Evolutionary conservation across 805 yeast genomes (phyloP).

Genomic region (Cyberlindnera amylophila): DNA sequence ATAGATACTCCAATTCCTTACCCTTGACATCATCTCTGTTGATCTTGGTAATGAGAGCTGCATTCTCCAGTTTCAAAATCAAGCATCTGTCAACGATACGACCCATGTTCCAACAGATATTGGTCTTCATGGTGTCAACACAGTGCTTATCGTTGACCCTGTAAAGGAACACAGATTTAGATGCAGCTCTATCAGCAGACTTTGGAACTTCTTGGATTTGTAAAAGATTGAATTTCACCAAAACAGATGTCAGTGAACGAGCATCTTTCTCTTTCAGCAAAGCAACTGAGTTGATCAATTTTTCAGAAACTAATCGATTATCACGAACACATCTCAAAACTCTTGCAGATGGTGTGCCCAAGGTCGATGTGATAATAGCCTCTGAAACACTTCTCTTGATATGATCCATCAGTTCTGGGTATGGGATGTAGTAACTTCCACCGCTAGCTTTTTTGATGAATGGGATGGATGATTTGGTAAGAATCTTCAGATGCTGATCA

Average conservation of each 20-base stretch:
- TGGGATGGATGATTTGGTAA: constrained; percentile 51
- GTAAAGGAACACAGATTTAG: constrained; percentile 81
- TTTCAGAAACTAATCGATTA: constrained; percentile 76
- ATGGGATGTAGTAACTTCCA: constrained; percentile 62
- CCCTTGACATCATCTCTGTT: constrained; percentile 90
- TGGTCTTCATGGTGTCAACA: constrained; percentile 43
- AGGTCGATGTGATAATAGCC: constrained; percentile 51
- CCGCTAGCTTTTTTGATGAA: constrained; percentile 60
- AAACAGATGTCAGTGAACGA: constrained; percentile 61
- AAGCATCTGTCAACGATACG: constrained; percentile 51
- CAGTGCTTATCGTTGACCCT: constrained; percentile 58
- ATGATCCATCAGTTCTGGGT: constrained; percentile 42
- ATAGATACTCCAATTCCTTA: constrained; percentile 65
- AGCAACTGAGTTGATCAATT: constrained; percentile 69
- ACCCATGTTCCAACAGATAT: constrained; percentile 43
- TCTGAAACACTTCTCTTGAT: constrained; percentile 52
- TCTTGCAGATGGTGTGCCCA: constrained; percentile 67
- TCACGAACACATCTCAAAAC: constrained; percentile 73
- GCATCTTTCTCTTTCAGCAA: constrained; percentile 75
- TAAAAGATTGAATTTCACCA: constrained; percentile 66
- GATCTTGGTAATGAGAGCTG: constrained; percentile 70
- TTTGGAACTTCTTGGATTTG: constrained; percentile 94
- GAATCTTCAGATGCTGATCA: constrained; percentile 65
- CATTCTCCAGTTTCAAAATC: constrained; percentile 52
- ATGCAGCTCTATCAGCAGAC: constrained; percentile 86